Conservation (phyloP, 108 stramenopile species). For the Nitzschia palea region DNA sequence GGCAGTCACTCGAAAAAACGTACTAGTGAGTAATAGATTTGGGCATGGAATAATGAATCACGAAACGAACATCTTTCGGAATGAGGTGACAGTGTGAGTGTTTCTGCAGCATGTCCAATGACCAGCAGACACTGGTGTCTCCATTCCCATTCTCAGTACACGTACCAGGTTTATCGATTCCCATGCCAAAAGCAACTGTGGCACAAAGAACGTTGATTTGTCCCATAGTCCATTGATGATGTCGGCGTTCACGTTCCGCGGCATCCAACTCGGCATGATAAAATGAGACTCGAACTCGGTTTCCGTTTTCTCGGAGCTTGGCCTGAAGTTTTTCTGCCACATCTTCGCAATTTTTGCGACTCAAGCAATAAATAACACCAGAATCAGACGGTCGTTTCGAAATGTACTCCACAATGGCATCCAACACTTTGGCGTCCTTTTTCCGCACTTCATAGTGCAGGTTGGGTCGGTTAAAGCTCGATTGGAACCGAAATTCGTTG, state of each 20-base stretch:
- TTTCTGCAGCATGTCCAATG: too few relatives aligned
- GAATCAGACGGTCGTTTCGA: conserved; percentile 70
- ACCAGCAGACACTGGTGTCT: too few relatives aligned
- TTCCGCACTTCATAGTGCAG: conserved; percentile 91
- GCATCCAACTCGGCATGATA: conserved; percentile 96
- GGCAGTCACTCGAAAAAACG: background rate
- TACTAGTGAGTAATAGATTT: conserved; percentile 98
- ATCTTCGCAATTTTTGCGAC: conserved; percentile 93
- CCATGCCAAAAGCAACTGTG: conserved; percentile 66
- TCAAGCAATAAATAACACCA: conserved; percentile 97
- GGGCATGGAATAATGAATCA: conserved; percentile 97
- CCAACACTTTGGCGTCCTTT: conserved; percentile 82
- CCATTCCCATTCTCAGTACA: background rate
- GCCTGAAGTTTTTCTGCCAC: conserved; percentile 67
- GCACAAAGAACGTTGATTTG: conserved; percentile 92
- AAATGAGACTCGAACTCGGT: conserved; percentile 72
- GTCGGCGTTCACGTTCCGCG: conserved; percentile 71
- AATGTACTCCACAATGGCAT: conserved; percentile 81
- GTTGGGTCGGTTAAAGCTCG: conserved; percentile 95
- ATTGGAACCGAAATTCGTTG: conserved; percentile 64
- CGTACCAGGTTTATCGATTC: conserved; percentile 46
- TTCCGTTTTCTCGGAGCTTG: conserved; percentile 58
- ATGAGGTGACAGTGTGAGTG: too few relatives aligned
- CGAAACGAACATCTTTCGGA: conserved; percentile 89
- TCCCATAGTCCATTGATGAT: conserved; percentile 90